Conservation (phyloP, 495 filamentous ascomycete species). For the Geopyxis carbonaria region DNA sequence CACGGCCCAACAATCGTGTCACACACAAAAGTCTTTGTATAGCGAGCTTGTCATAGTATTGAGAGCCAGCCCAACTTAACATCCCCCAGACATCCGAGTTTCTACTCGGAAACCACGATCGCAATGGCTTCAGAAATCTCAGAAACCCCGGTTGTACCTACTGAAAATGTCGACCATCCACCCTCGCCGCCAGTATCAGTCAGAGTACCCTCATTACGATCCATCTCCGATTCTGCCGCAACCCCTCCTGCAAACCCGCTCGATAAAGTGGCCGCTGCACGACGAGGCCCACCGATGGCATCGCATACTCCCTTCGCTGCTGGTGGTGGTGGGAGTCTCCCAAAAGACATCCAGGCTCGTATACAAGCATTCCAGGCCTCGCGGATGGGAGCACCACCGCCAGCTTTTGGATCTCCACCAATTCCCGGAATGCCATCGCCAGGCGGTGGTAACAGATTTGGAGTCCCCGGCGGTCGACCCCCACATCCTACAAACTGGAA, state of each 20-base stretch:
- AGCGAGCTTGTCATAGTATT: too few relatives aligned
- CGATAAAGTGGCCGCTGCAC: constrained; percentile 64
- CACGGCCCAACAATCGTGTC: too few relatives aligned
- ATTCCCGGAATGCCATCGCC: constrained; percentile 7
- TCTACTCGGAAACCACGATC: too few relatives aligned
- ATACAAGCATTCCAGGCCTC: constrained; percentile 61
- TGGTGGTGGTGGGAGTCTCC: constrained; percentile 37
- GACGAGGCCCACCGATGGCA: constrained; percentile 43
- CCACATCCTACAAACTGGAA: constrained; percentile 31
- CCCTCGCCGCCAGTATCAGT: neutral
- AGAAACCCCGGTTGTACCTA: too few relatives aligned
- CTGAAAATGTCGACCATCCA: too few relatives aligned
- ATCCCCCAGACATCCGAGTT: too few relatives aligned
- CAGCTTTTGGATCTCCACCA: constrained; percentile 9
- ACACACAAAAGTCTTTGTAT: too few relatives aligned
- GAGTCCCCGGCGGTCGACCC: constrained; percentile 26
- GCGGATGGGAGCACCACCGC: constrained; percentile 38
- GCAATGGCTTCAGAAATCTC: too few relatives aligned
- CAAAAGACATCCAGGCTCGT: constrained; percentile 65
- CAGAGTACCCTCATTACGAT: constrained; percentile 37
- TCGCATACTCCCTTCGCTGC: too few relatives aligned
- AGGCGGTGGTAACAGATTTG: constrained; percentile 9
- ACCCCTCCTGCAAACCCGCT: constrained; percentile 61
- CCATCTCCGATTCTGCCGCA: constrained; percentile 38
- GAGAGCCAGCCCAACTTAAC: too few relatives aligned